Conservation (phyloP, 176 grass and related monocot genomes). For the Triticum dicoccoides region DNA sequence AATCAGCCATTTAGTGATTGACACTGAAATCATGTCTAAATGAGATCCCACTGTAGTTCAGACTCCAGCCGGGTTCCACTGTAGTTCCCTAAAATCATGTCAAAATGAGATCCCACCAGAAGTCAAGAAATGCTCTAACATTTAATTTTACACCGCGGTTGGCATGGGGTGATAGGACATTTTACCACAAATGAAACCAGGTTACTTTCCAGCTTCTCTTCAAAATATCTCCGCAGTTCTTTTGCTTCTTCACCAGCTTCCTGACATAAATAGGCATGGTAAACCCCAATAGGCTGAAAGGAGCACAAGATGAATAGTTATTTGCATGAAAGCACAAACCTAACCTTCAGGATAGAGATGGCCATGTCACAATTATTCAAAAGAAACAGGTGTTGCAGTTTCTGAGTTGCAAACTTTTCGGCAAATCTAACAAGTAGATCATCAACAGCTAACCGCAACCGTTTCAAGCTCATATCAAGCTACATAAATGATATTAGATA, state of each 20-base stretch:
- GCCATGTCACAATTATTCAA: slow-evolving; percentile 97
- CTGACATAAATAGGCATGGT: slow-evolving; percentile 33
- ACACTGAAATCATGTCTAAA: neutral
- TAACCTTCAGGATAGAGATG: slow-evolving; percentile 84
- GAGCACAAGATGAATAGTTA: neutral
- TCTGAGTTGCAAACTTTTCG: slow-evolving; percentile 50
- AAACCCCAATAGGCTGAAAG: neutral
- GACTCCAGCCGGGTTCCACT: neutral
- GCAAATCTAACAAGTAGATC: slow-evolving; percentile 65
- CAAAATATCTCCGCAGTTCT: slow-evolving; percentile 65
- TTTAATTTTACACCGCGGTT: neutral
- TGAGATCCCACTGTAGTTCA: neutral
- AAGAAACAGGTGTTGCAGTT: slow-evolving; percentile 78
- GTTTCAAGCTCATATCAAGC: slow-evolving; percentile 85
- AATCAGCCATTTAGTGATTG: neutral
- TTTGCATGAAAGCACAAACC: neutral
- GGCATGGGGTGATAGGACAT: neutral
- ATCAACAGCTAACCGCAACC: slow-evolving; percentile 65
- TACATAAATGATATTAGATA: slow-evolving; percentile 42
- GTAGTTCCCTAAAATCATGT: neutral
- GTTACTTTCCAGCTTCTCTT: slow-evolving; percentile 79
- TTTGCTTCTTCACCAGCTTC: slow-evolving; percentile 53
- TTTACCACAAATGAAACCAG: slow-evolving; percentile 79
- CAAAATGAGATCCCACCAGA: neutral
- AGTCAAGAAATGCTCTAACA: neutral